Evolutionary conservation across 371 early-diverging fungal species (phyloP), one percentile per base, ranked within the genome.

Genomic region (Apophysomyces ossiformis): DNA sequence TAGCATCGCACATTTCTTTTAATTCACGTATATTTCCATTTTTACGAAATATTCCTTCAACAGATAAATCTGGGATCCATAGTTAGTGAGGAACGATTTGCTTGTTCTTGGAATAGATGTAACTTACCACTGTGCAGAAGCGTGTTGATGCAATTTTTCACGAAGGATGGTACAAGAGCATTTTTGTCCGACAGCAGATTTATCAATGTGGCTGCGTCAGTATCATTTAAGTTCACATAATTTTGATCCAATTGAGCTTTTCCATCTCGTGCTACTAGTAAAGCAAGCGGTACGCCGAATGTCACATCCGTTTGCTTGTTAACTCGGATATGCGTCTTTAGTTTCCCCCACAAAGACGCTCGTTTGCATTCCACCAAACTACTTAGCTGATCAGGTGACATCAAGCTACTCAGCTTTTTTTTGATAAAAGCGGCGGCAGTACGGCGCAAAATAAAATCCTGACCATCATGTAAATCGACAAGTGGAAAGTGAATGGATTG

Each of bases 31-130:
- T 95, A 71, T 98, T 97, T 11, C 99, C 99, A 76, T 96, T 98
- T 76, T 96, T 97, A 64, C 99, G 90, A 84, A 98, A 98, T 4
- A 97, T 91, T 1, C 99, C 99, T 75, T 97, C 98, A 18, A 89
- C 85, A 1, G 90, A 82, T 85, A 98, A 83, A 68, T 97, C 94
- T 92, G 70, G 21, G 35, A n/a, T 8, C n/a, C 61, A 16, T 3
- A 60, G 16, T 15, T 60, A n/a, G 43, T 38, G 45, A 62, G 35
- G 58, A 15, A 58, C 9, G n/a, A 6, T 1, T 26, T 63, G 11
- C 38, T 37, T 6, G 11, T 36, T n/a, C 4, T 62, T 57, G 11
- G 37, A 26, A 26, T 8, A 50, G 37, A 37, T 8, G 38, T 18
- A 58, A 59, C 74, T 69, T 88, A 92, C 93, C 96, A 89, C 89